These are phyloP conservation scores for Aspergillus kassunensis DNA, from an alignment of 495 filamentous ascomycete species.

Conservation along the genomic window DNA sequence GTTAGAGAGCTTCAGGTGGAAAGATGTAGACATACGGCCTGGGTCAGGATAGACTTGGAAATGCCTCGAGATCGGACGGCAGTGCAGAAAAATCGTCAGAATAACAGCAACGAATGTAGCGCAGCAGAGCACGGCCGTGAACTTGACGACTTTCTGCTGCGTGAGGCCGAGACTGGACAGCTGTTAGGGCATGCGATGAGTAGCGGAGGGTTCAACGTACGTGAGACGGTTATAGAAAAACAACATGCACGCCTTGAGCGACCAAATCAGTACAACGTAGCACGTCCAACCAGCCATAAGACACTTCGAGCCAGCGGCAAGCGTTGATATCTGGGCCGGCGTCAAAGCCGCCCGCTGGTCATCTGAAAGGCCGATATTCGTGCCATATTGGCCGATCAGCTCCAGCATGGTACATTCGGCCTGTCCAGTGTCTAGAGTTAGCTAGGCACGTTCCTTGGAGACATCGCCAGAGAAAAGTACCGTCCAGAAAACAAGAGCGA, in stretches of 20 bases:
- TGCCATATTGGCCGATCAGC: constrained; percentile 17
- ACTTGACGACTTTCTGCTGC: constrained; percentile 22
- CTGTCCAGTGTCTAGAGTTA: too few relatives aligned
- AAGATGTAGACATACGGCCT: constrained; percentile 20
- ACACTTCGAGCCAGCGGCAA: constrained; percentile 43
- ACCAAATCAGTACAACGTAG: constrained; percentile 50
- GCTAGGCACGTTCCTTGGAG: too few relatives aligned
- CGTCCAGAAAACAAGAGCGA: constrained; percentile 21
- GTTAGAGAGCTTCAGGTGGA: not conserved
- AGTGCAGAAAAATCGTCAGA: constrained; percentile 40
- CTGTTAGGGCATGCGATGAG: too few relatives aligned
- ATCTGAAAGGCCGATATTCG: constrained; percentile 44
- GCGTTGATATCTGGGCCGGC: constrained; percentile 28
- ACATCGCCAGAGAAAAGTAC: constrained; percentile 1
- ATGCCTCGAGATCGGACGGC: constrained; percentile 37
- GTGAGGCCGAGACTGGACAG: constrained; percentile 15
- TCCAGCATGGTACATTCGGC: constrained; percentile 17
- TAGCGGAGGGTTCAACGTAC: too few relatives aligned
- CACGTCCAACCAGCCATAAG: constrained; percentile 47
- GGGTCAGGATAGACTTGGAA: constrained; percentile 50
- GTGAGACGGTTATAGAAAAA: constrained; percentile 51
- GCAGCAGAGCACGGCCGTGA: constrained; percentile 28
- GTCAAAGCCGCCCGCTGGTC: constrained; percentile 30
- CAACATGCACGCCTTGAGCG: constrained; percentile 47
- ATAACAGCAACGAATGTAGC: constrained; percentile 42